Evolutionary conservation across 495 filamentous ascomycete genomes (phyloP), one percentile per base, ranked within the genome.

Genomic region (Aspergillus kassunensis): DNA sequence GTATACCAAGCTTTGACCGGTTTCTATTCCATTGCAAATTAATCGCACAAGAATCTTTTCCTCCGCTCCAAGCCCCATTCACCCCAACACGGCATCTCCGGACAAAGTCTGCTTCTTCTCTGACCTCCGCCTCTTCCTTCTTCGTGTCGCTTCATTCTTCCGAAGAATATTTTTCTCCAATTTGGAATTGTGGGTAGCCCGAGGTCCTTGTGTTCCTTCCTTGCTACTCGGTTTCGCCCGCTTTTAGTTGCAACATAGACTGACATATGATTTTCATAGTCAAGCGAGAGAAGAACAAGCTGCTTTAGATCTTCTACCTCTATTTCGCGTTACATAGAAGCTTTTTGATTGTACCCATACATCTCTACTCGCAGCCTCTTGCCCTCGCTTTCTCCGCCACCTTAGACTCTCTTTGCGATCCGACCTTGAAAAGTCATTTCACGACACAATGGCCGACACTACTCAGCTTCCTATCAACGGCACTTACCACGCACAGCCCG

Each of bases 381-480:
- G 25, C 15, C 37, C 33, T 54, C 18, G 12, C 34, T 30, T 18
- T 54, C 27, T 33, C 36, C 24, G 25, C 18, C 41, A 21, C 10
- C 16, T 31, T 40, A 55, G 54, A 43, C 31, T 21, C 31, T 21
- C 50, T 57, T 62, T 56, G 46, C 60, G 43, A 59, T 46, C 30
- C 54, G 52, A 50, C 39, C 53, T 23, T 49, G 40, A 8, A 57
- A 53, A 48, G 52, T 47, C 51, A 49, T 24, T 44, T 44, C 53
- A 49, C 53, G 37, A 71, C 60, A 62, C 58, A 51, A 75, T 75
- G 69, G 65, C 74, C 65, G 72, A 75, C 54, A 67, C 71, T 50
- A 66, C 64, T 46, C 69, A 73, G 54, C 60, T 62, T 64, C 66
- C 71, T 39, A 60, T 76, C 37, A 77, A 77, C 64, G 74, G 74